A percentile compares a stretch with the other conserved stretches of the same genome.
Evolutionary conservation across 805 yeast genomes (phyloP).

Genomic region (Sugiyamaella americana): DNA sequence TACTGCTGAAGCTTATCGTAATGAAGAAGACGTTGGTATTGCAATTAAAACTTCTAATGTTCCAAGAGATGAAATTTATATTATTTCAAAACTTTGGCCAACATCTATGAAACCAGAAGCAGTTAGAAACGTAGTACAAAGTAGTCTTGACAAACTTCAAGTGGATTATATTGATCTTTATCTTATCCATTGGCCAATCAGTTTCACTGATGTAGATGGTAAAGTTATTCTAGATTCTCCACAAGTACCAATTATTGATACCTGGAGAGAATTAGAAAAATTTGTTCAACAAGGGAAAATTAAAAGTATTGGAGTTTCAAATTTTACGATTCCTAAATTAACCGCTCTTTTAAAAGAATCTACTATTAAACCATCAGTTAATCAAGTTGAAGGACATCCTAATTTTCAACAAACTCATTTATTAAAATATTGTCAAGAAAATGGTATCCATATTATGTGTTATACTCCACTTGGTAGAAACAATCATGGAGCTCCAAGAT

Average conservation of each 20-base stretch:
- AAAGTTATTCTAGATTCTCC: constrained; percentile 25
- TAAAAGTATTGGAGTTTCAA: constrained; percentile 72
- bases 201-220: constrained; percentile 16
- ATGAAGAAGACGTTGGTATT: constrained; percentile 47
- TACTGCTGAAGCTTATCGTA: constrained; percentile 50
- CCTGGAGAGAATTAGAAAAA: constrained; percentile 61
- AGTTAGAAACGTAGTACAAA: constrained; percentile 40
- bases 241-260: constrained; percentile 33
- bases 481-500: constrained; percentile 39
- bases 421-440: constrained; percentile 50
- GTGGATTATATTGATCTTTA: constrained; percentile 50
- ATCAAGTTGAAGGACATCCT: constrained; percentile 77
- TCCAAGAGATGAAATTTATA: constrained; percentile 40
- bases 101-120: constrained; percentile 34
- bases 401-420: constrained; percentile 52
- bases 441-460: constrained; percentile 60
- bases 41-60: constrained; percentile 55
- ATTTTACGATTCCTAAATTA: constrained; percentile 52
- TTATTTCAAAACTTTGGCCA: constrained; percentile 37
- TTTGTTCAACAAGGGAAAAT: constrained; percentile 40
- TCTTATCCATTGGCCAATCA: constrained; percentile 51
- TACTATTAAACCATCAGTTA: constrained; percentile 54
- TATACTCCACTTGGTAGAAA: constrained; percentile 69
- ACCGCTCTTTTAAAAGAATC: constrained; percentile 43
- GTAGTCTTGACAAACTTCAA: constrained; percentile 38